Evolutionary conservation across 106 monocot species (phyloP), one percentile per base, ranked within the genome.

Genomic region (Gastrodia elata): DNA sequence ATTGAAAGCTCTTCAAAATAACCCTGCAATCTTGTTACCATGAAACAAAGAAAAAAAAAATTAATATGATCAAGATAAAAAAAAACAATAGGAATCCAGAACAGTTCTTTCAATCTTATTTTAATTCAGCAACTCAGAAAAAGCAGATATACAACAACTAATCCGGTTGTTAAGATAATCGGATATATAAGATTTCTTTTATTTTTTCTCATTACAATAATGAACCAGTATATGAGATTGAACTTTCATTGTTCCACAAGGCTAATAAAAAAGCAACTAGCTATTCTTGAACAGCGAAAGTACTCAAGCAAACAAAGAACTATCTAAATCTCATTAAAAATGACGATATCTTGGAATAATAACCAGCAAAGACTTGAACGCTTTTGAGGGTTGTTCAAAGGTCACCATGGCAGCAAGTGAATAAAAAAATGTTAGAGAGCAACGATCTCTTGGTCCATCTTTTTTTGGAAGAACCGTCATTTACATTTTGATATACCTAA

Each of bases 1-100:
- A 91, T 68, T 25, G 91, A 86, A 80, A 98, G 86, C 68, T 98
- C 90, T 39, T 80, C 97, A 83, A 84, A 97, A 70, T 83, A 76
- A 61, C 68, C 88, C 74, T 72, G 81, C 68, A 97, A 42, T 79
- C 97, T 97, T 73, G n/a, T n/a, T n/a, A n/a, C n/a, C 40, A 79
- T 43, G 73, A 77, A 8, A 71, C 18, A 73, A 70, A 68, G 16
- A 46, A 69, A 41, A 2, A 25, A 72, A 69, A 2, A 40, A 22
- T 1, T 4, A 39, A 7, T 4, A 73, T 30, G 30, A 73, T 25
- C 32, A 14, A 14, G 48, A 48, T 22, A 69, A 41, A 24, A 41
- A 24, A 69, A 20, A 69, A 38, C 15, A 20, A 39, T 25, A 69
- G 11, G 10, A 25, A 69, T 11, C 24, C 61, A 61, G 7, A 61